Evolutionary conservation across 2,329 filamentous ascomycete genomes (phyloP).

Genomic region (Aureobasidium musti): DNA sequence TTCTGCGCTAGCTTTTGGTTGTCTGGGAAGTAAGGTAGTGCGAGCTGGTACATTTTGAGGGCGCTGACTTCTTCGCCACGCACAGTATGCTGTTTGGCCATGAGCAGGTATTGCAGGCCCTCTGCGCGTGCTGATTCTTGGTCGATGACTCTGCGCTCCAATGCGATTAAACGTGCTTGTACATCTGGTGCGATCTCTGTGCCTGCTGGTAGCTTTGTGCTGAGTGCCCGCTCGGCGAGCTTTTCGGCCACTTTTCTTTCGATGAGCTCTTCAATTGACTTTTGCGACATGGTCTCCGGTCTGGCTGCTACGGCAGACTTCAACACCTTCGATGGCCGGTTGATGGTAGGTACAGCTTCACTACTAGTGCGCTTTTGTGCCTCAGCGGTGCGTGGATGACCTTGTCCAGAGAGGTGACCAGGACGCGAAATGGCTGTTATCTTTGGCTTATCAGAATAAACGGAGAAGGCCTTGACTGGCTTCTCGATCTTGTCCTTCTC

Average conservation of each 20-base stretch:
- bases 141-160: slow-evolving; percentile 81
- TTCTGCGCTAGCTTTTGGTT: slow-evolving; percentile 71
- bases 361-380: slow-evolving; percentile 50
- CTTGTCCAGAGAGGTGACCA: slow-evolving; percentile 27
- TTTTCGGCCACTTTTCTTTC: slow-evolving; percentile 91
- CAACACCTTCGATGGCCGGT: slow-evolving; percentile 46
- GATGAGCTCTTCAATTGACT: slow-evolving; percentile 85
- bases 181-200: slow-evolving; percentile 69
- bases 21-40: slow-evolving; percentile 79
- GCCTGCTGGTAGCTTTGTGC: slow-evolving; percentile 54
- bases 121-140: slow-evolving; percentile 74
- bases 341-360: slow-evolving; percentile 41
- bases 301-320: slow-evolving; percentile 42
- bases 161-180: slow-evolving; percentile 74
- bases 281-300: slow-evolving; percentile 50
- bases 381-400: slow-evolving; percentile 36
- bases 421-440: slow-evolving; percentile 36
- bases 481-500: slow-evolving; percentile 59
- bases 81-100: slow-evolving; percentile 87
- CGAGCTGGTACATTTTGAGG: slow-evolving; percentile 81
- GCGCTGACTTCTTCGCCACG: slow-evolving; percentile 76
- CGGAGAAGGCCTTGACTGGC: slow-evolving; percentile 79
- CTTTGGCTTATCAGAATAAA: slow-evolving; percentile 75
- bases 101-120: slow-evolving; percentile 81
- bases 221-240: slow-evolving; percentile 70